phyloP scores from a whole-genome alignment of 2,329 filamentous ascomycete genomes.

The Pseudopithomyces maydicus region DNA sequence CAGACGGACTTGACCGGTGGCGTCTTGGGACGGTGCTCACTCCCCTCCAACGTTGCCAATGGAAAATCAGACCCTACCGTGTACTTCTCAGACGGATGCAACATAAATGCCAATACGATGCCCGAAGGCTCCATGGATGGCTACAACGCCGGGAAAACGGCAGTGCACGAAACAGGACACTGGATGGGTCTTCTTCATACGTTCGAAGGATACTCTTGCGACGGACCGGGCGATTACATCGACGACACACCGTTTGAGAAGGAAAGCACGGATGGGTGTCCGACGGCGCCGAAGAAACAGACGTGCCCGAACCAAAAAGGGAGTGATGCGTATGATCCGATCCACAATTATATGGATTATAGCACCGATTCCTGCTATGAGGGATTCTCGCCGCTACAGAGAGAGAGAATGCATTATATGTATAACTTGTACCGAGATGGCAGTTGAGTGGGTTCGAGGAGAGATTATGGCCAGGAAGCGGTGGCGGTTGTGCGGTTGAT shows the following conservation, averaged over 20 bases:
- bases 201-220: slow-evolving; percentile 53
- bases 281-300: slow-evolving; percentile 53
- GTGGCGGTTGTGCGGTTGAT: background rate
- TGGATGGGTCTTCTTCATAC: slow-evolving; percentile 55
- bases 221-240: slow-evolving; percentile 52
- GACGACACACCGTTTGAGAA: slow-evolving; percentile 50
- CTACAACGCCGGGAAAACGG: slow-evolving; percentile 56
- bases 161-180: slow-evolving; percentile 55
- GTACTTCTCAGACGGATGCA: slow-evolving; percentile 62
- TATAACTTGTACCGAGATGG: slow-evolving; percentile 52
- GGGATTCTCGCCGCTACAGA: slow-evolving; percentile 57
- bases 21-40: slow-evolving; percentile 61
- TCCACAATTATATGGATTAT: slow-evolving; percentile 67
- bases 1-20: slow-evolving; percentile 56
- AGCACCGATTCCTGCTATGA: slow-evolving; percentile 61
- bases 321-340: slow-evolving; percentile 50
- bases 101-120: slow-evolving; percentile 62
- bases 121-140: slow-evolving; percentile 55
- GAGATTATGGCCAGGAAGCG: background rate
- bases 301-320: slow-evolving; percentile 54
- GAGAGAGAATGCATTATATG: slow-evolving; percentile 57
- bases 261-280: slow-evolving; percentile 61
- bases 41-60: slow-evolving; percentile 49
- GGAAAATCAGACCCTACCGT: slow-evolving; percentile 42
- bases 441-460: slow-evolving; percentile 22